A percentile compares a stretch with the other conserved stretches of the same genome.
Conservation (phyloP, 2,329 filamentous ascomycete species). For the Plectosphaerella plurivora region DNA sequence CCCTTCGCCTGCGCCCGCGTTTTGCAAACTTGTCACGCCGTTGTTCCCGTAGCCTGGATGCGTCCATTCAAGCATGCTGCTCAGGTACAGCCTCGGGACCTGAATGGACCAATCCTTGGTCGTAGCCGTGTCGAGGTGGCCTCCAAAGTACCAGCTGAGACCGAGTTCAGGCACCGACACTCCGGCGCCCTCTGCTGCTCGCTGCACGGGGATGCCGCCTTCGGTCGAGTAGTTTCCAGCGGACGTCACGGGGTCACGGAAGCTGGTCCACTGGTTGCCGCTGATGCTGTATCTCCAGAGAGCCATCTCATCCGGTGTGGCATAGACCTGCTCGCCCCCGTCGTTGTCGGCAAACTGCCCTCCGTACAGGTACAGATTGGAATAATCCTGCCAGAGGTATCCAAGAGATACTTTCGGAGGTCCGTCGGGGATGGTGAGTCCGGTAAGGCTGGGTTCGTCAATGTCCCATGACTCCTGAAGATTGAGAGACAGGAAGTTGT, state of each 20-base stretch:
- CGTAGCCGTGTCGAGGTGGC: slow-evolving; percentile 61
- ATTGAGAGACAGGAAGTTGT: slow-evolving; percentile 68
- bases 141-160: slow-evolving; percentile 74
- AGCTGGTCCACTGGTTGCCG: slow-evolving; percentile 57
- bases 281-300: slow-evolving; percentile 68
- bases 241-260: slow-evolving; percentile 56
- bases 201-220: slow-evolving; percentile 53
- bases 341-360: slow-evolving; percentile 64
- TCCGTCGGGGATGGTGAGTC: slow-evolving; percentile 60
- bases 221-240: slow-evolving; percentile 57
- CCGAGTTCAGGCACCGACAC: slow-evolving; percentile 66
- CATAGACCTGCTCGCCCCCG: slow-evolving; percentile 31
- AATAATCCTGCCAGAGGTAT: slow-evolving; percentile 71
- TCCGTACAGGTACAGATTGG: slow-evolving; percentile 68
- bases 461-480: slow-evolving; percentile 70
- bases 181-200: slow-evolving; percentile 70
- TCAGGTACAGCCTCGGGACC: slow-evolving; percentile 62
- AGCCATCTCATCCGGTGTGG: slow-evolving; percentile 53
- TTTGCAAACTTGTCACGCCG: slow-evolving; percentile 51
- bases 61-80: slow-evolving; percentile 71
- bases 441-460: slow-evolving; percentile 56
- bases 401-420: slow-evolving; percentile 69
- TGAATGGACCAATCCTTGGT: slow-evolving; percentile 64
- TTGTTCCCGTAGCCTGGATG: slow-evolving; percentile 66
- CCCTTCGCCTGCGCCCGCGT: slow-evolving; percentile 50